These are phyloP conservation scores for Pythium graminicola DNA, from an alignment of 352 stramenopile species.

Conservation along the genomic window DNA sequence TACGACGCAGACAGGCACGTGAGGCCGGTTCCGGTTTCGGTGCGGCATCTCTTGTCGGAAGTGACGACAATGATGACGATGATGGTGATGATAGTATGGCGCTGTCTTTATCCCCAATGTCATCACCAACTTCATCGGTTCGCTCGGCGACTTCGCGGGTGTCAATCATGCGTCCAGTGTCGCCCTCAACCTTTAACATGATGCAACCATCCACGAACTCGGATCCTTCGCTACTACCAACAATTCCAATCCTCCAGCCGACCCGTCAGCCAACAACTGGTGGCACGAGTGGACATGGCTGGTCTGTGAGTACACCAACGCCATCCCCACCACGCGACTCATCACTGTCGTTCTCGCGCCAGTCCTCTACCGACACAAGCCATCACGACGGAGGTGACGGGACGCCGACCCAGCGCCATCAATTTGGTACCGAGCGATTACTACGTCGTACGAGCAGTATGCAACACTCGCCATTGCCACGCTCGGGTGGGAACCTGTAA, in stretches of 20 bases:
- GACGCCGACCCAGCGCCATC: slow-evolving; percentile 6
- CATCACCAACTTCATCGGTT: slow-evolving; percentile 20
- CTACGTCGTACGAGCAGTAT: slow-evolving; percentile 14
- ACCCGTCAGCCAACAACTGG: slow-evolving; percentile 16
- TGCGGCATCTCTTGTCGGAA: slow-evolving; percentile 1
- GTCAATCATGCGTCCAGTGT: slow-evolving; percentile 3
- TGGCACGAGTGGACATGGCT: slow-evolving; percentile 21
- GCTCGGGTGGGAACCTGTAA: background rate
- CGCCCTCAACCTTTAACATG: slow-evolving; percentile 9
- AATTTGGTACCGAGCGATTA: slow-evolving; percentile 21
- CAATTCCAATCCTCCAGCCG: slow-evolving; percentile 23
- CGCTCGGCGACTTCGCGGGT: slow-evolving; percentile 13
- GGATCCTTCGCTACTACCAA: slow-evolving; percentile 11
- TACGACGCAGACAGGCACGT: slow-evolving; percentile 5
- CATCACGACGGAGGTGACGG: background rate
- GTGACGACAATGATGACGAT: slow-evolving; percentile 8
- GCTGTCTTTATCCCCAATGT: slow-evolving; percentile 9
- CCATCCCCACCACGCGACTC: slow-evolving; percentile 7
- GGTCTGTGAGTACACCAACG: slow-evolving; percentile 15
- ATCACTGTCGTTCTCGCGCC: background rate
- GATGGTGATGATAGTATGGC: slow-evolving; percentile 10
- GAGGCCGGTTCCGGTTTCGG: background rate
- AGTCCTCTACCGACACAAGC: background rate
- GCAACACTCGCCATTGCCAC: background rate
- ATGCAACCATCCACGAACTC: background rate